Conservation (phyloP, 129 eudicot species). For the Tagetes patula region DNA sequence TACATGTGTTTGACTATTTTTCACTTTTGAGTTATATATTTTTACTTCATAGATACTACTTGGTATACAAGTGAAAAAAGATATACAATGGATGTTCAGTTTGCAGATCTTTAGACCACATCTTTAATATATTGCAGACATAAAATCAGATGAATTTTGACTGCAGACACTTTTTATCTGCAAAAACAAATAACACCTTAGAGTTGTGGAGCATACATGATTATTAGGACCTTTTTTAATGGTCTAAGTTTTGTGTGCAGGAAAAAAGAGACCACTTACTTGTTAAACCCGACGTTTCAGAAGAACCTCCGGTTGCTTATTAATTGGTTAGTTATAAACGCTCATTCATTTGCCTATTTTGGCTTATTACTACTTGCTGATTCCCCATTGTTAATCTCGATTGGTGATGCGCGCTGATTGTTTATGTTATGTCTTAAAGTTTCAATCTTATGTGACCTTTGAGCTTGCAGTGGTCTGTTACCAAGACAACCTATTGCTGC, state of each 20-base stretch:
- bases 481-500: conserved; percentile 88
- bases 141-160: too few relatives aligned
- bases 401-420: background rate
- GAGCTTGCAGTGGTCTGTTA: conserved; percentile 56
- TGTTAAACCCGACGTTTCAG: conserved; percentile 65
- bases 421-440: background rate
- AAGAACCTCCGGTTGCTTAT: conserved; percentile 75
- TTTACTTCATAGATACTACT: too few relatives aligned
- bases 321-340: conserved; percentile 52
- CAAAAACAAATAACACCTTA: background rate
- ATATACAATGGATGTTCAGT: too few relatives aligned
- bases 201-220: conserved; percentile 15
- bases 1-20: conserved; percentile 11
- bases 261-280: conserved; percentile 76
- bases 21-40: background rate
- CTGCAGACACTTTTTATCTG: too few relatives aligned
- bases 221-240: conserved; percentile 14
- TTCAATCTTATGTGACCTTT: conserved; percentile 24
- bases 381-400: conserved; percentile 4
- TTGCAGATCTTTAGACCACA: too few relatives aligned
- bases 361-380: conserved; percentile 8
- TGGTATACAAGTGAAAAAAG: too few relatives aligned
- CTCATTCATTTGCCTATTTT: conserved; percentile 10
- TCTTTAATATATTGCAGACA: too few relatives aligned
- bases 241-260: conserved; percentile 43